phyloP scores from a whole-genome alignment of 1,284 basidiomycete species.

The Papiliotrema nemorosa region DNA sequence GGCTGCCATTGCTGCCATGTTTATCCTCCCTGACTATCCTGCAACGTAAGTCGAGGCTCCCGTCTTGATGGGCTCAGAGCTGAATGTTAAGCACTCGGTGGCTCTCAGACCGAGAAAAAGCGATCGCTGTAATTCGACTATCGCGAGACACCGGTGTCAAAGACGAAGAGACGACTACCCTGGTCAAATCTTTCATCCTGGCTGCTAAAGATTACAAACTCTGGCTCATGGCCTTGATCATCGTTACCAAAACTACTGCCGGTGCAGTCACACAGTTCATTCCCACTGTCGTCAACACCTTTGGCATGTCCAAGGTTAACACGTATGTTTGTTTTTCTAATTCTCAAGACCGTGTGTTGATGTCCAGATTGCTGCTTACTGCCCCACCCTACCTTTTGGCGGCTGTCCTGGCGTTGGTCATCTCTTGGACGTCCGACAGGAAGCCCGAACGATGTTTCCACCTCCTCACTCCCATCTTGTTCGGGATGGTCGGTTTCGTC shows the following conservation, averaged over 20 bases:
- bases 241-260: slow-evolving; percentile 25
- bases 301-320: slow-evolving; percentile 26
- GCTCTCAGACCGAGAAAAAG: slow-evolving; percentile 22
- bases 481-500: slow-evolving; percentile 39
- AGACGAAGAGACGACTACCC: slow-evolving; percentile 17
- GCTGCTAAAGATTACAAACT: slow-evolving; percentile 28
- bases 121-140: slow-evolving; percentile 25
- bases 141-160: slow-evolving; percentile 15
- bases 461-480: slow-evolving; percentile 41
- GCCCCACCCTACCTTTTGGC: slow-evolving; percentile 41
- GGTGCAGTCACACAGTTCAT: slow-evolving; percentile 25
- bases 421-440: slow-evolving; percentile 28
- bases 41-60: slow-evolving; percentile 11
- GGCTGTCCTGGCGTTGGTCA: slow-evolving; percentile 28
- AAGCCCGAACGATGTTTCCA: slow-evolving; percentile 42
- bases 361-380: slow-evolving; percentile 26
- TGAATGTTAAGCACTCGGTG: slow-evolving; percentile 15
- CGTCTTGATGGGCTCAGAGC: neutral
- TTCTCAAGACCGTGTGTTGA: neutral
- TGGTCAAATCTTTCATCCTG: slow-evolving; percentile 15
- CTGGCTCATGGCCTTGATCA: slow-evolving; percentile 21
- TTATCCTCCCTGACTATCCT: slow-evolving; percentile 20
- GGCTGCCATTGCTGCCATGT: neutral
- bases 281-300: slow-evolving; percentile 30
- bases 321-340: neutral